Evolutionary conservation across 129 eudicot species (phyloP).

Genomic region (Deinandra increscens): DNA sequence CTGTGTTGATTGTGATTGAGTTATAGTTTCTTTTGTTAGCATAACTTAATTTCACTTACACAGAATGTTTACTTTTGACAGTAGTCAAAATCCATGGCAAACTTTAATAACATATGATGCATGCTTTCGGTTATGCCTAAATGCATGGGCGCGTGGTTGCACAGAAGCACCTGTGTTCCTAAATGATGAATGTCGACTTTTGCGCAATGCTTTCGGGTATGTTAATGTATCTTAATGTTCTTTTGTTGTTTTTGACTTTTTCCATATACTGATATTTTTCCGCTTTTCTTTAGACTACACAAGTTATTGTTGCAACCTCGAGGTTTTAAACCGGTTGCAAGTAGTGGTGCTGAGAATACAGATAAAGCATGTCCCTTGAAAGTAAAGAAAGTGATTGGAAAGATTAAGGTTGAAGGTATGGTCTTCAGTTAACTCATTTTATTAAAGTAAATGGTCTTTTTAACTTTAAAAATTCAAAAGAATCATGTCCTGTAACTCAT

Average conservation of each 20-base stretch:
- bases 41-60: constrained; percentile 13
- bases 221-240: not conserved
- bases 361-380: constrained; percentile 59
- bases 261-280: not conserved
- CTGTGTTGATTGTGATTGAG: not conserved
- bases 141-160: constrained; percentile 89
- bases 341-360: constrained; percentile 33
- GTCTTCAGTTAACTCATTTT: not conserved
- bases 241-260: not conserved
- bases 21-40: not conserved
- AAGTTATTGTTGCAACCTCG: constrained; percentile 80
- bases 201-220: constrained; percentile 91
- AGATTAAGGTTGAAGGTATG: constrained; percentile 87
- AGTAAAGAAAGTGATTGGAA: constrained; percentile 70
- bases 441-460: not conserved
- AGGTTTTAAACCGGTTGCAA: constrained; percentile 48
- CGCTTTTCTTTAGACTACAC: constrained; percentile 50
- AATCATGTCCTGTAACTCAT: not conserved
- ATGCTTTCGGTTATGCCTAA: constrained; percentile 79
- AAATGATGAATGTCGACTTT: constrained; percentile 72
- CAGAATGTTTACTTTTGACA: constrained; percentile 31
- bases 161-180: constrained; percentile 84
- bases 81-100: constrained; percentile 90
- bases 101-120: constrained; percentile 86
- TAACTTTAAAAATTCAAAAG: not conserved